Evolutionary conservation across 495 filamentous ascomycete species (phyloP), one percentile per base, ranked within the genome.

Genomic region (Hypoxylon crocopeplum): DNA sequence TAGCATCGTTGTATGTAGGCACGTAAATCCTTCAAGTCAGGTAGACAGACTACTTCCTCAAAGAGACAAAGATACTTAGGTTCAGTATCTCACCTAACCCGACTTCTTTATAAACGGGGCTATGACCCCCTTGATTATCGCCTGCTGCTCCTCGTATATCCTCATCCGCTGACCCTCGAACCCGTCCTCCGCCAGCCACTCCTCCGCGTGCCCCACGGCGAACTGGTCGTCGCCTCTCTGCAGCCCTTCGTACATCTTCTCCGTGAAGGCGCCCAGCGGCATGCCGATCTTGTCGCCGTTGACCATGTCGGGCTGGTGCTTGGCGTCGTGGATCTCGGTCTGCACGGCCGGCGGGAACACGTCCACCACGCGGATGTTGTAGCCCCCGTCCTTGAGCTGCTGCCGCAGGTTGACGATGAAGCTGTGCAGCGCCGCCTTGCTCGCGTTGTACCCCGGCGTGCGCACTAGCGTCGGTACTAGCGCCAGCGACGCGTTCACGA

Each of bases 261-360:
- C 69, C 0, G 69, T 78, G 57, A 82, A 88, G 37, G 80, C 69
- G 5, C 72, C 69, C 13, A 88, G 54, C 8, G 84, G 83, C 78
- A 89, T 88, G 1, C 83, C 85, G 15, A 70, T 60, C 24, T 68
- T 49, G 1, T 51, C 62, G 17, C 54, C 68, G 45, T 68, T 61
- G 47, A 69, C 58, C 39, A 77, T 54, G 59, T 77, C 71, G 0
- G 73, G 74, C 54, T 81, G 77, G 40, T 76, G 69, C 56, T 71
- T 74, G 34, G 68, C 67, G 50, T 81, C 77, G 39, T 80, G 79
- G 27, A 83, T 63, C 65, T 82, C 80, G 11, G 77, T 88, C 70
- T 86, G 83, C 37, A 88, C 83, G 2, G 81, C 74, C 7, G 85
- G 84, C 11, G 85, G 84, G 44, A 82, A 79, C 4, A 86, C 67